Evolutionary conservation across 2,329 filamentous ascomycete species (phyloP).

Genomic region (Aspergillus texensis): DNA sequence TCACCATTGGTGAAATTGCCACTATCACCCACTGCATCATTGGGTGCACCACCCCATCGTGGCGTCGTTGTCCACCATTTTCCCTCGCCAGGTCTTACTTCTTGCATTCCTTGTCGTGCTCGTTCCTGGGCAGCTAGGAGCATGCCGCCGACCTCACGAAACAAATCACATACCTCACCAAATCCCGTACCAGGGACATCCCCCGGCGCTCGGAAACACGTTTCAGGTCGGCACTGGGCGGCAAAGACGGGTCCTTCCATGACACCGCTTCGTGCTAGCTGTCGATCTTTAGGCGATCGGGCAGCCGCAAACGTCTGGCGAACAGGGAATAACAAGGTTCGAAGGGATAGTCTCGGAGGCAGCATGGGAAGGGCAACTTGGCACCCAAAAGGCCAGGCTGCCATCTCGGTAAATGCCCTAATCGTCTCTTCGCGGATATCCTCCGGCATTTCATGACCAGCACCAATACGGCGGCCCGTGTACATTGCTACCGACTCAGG

Average conservation of each 20-base stretch:
- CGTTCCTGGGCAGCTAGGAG: slow-evolving; percentile 63
- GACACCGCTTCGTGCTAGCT: slow-evolving; percentile 55
- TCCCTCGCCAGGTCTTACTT: slow-evolving; percentile 55
- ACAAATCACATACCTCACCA: slow-evolving; percentile 53
- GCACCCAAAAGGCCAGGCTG: slow-evolving; percentile 61
- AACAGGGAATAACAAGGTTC: slow-evolving; percentile 58
- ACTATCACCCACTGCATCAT: slow-evolving; percentile 35
- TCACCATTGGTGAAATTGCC: slow-evolving; percentile 32
- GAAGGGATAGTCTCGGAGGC: slow-evolving; percentile 52
- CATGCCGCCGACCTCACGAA: slow-evolving; percentile 61
- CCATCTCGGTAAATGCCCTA: slow-evolving; percentile 59
- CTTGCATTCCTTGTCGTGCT: slow-evolving; percentile 55
- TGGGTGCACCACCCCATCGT: slow-evolving; percentile 58
- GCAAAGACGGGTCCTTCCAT: slow-evolving; percentile 62
- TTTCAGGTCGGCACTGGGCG: slow-evolving; percentile 58
- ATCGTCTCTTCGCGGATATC: slow-evolving; percentile 59
- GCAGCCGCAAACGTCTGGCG: slow-evolving; percentile 59
- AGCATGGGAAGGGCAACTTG: slow-evolving; percentile 52
- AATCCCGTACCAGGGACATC: slow-evolving; percentile 34
- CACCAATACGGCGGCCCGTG: slow-evolving; percentile 60
- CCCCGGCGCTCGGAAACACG: slow-evolving; percentile 49
- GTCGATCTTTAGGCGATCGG: slow-evolving; percentile 55
- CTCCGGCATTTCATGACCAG: slow-evolving; percentile 62
- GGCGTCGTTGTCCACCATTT: slow-evolving; percentile 63
- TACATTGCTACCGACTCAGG: slow-evolving; percentile 44